Evolutionary conservation across 805 yeast genomes (phyloP).

Genomic region (Maudiozyma saulgeensis): DNA sequence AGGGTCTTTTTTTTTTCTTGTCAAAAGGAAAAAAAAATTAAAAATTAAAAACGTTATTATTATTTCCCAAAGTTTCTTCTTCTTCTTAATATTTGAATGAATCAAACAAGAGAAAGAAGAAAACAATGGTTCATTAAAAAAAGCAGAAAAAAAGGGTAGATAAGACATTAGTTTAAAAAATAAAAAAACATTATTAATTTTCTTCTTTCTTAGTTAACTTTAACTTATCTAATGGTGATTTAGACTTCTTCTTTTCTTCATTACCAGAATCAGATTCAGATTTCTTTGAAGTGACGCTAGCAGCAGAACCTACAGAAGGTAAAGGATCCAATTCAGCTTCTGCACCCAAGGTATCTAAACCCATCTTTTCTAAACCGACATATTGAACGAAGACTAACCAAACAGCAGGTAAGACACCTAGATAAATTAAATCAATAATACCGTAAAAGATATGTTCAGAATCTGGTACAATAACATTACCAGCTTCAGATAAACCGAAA

Average conservation of each 20-base stretch:
- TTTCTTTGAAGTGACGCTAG: neutral
- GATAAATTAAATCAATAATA: slow-evolving; percentile 41
- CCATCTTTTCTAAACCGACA: slow-evolving; percentile 19
- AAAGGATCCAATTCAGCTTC: slow-evolving; percentile 1
- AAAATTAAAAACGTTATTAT: neutral
- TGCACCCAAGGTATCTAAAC: slow-evolving; percentile 4
- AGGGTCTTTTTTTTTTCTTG: neutral
- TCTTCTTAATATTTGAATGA: neutral
- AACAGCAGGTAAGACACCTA: slow-evolving; percentile 27
- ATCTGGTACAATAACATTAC: slow-evolving; percentile 50
- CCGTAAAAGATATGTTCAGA: slow-evolving; percentile 53
- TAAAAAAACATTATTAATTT: neutral
- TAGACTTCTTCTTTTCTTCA: neutral
- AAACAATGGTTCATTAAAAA: neutral
- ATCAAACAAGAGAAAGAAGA: neutral
- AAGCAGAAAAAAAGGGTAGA: neutral
- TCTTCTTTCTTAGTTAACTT: neutral
- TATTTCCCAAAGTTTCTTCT: too few relatives aligned
- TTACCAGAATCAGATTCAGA: neutral
- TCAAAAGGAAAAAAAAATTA: neutral
- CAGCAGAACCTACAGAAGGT: neutral
- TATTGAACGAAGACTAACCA: slow-evolving; percentile 15
- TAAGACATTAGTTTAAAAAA: neutral
- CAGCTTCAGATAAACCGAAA: slow-evolving; percentile 43
- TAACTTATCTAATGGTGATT: neutral